Conservation (phyloP, 495 filamentous ascomycete genomes). For the Talaromyces liani region DNA sequence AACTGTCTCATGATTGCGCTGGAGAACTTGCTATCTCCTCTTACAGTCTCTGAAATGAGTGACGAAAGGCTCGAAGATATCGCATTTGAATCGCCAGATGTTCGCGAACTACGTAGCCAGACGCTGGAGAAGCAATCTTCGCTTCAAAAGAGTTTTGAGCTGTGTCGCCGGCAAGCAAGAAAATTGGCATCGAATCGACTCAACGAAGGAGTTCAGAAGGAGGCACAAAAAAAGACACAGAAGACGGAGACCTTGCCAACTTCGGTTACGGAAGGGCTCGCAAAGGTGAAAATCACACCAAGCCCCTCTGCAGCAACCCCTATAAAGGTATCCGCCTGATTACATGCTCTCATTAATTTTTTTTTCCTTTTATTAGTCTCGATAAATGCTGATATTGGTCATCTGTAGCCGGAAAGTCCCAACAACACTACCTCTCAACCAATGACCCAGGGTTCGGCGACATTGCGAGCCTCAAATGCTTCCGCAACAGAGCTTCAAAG, state of each 20-base stretch:
- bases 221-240: not conserved
- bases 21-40: constrained; percentile 20
- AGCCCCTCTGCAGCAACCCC: not conserved
- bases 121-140: constrained; percentile 6
- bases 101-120: constrained; percentile 7
- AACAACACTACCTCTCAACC: not conserved
- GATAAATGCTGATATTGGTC: not conserved
- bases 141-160: constrained; percentile 6
- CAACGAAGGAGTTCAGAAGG: not conserved
- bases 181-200: constrained; percentile 9
- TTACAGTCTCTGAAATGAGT: constrained; percentile 22
- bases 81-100: constrained; percentile 8
- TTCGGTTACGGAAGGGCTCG: not conserved
- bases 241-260: not conserved
- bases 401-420: not conserved
- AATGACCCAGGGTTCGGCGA: not conserved
- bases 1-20: constrained; percentile 41
- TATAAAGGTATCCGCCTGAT: not conserved
- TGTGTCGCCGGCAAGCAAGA: constrained; percentile 11
- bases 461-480: not conserved
- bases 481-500: not conserved
- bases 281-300: not conserved
- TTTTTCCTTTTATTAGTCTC: not conserved
- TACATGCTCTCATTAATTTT: not conserved
- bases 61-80: constrained; percentile 11